Conservation (phyloP, 2,329 filamentous ascomycete species). For the Xylariales sp. region DNA sequence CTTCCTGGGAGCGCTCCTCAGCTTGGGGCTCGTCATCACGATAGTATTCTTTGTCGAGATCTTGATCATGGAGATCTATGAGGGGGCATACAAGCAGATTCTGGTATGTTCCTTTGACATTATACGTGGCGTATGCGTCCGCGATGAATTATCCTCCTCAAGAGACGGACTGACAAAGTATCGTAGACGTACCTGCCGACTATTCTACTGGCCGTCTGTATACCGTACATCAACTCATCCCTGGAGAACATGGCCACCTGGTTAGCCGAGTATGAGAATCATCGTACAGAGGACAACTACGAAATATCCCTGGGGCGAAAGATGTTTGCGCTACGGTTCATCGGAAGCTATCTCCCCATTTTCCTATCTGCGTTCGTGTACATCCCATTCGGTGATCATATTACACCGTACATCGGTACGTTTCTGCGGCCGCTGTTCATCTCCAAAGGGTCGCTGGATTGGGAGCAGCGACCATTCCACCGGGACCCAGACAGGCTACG, state of each 20-base stretch:
- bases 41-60: slow-evolving; percentile 70
- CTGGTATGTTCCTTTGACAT: slow-evolving; percentile 40
- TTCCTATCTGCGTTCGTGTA: slow-evolving; percentile 77
- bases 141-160: too few species aligned
- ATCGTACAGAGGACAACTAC: slow-evolving; percentile 65
- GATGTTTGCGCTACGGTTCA: slow-evolving; percentile 74
- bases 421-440: slow-evolving; percentile 52
- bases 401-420: slow-evolving; percentile 64
- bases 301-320: slow-evolving; percentile 69
- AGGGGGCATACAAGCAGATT: slow-evolving; percentile 62
- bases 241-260: slow-evolving; percentile 59
- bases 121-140: not conserved
- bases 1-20: slow-evolving; percentile 50
- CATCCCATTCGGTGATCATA: slow-evolving; percentile 64
- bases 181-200: slow-evolving; percentile 72
- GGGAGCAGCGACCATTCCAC: slow-evolving; percentile 52
- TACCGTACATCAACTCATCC: slow-evolving; percentile 61
- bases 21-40: slow-evolving; percentile 63
- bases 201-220: slow-evolving; percentile 60
- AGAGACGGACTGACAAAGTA: too few species aligned
- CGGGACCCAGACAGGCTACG: slow-evolving; percentile 63
- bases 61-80: slow-evolving; percentile 70
- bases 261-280: slow-evolving; percentile 70
- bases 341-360: slow-evolving; percentile 74
- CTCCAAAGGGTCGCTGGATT: too few species aligned